Conservation (phyloP, 176 grass and related monocot species). For the Aegilops longissima region DNA sequence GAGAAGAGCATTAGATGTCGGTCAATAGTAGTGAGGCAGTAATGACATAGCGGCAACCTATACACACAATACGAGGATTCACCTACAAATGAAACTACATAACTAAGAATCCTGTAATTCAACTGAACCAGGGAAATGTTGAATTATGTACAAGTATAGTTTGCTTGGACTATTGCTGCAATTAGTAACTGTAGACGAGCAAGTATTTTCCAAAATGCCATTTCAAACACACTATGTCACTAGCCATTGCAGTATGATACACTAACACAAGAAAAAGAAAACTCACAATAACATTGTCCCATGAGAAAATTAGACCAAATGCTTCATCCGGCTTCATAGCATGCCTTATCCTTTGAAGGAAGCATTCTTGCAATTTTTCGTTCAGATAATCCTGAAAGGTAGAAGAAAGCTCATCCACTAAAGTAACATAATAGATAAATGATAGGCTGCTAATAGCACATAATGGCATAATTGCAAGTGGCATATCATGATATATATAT, state of each 20-base stretch:
- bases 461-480: neutral
- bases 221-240: neutral
- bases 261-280: slow-evolving; percentile 13
- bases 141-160: neutral
- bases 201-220: neutral
- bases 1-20: neutral
- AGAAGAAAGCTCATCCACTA: slow-evolving; percentile 11
- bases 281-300: slow-evolving; percentile 96
- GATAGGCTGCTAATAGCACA: neutral
- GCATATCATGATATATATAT: neutral
- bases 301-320: slow-evolving; percentile 96
- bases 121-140: neutral
- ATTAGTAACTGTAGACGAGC: neutral
- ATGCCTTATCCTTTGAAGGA: slow-evolving; percentile 97
- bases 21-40: slow-evolving; percentile 4
- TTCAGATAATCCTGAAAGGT: slow-evolving; percentile 85
- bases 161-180: neutral
- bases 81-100: neutral
- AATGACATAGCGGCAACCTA: neutral
- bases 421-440: neutral
- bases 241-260: neutral
- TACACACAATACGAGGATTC: neutral
- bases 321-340: slow-evolving; percentile 99
- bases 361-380: slow-evolving; percentile 88
- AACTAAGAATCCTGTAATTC: neutral